These are phyloP conservation scores for Anaeromyces robustus DNA, from an alignment of 192 early-diverging fungal species.

Conservation along the genomic window DNA sequence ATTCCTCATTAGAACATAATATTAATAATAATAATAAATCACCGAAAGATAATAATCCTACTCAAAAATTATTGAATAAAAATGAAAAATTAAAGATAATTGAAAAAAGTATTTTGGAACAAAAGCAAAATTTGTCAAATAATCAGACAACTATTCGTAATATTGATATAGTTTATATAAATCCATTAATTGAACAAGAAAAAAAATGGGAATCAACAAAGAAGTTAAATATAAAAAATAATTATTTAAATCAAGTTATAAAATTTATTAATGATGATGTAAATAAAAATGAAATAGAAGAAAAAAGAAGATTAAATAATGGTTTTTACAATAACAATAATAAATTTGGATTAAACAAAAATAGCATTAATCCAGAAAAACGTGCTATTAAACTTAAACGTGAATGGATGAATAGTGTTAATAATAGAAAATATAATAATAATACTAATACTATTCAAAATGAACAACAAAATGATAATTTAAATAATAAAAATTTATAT, in stretches of 20 bases:
- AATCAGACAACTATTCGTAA: not conserved
- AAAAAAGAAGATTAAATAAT: too few relatives aligned
- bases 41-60: too few relatives aligned
- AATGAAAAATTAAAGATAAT: not conserved
- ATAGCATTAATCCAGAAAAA: not conserved
- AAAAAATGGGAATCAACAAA: not conserved
- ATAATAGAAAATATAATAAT: not conserved
- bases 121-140: not conserved
- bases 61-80: too few relatives aligned
- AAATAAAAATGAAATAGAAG: not conserved
- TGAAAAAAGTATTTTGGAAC: not conserved
- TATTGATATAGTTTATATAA: not conserved
- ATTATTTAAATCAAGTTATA: not conserved
- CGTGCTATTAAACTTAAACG: not conserved
- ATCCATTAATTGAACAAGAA: not conserved
- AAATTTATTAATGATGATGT: not conserved
- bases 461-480: too few relatives aligned
- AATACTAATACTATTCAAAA: too few relatives aligned
- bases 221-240: not conserved
- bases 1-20: too few relatives aligned
- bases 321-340: too few relatives aligned
- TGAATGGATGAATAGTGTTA: not conserved
- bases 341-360: not conserved
- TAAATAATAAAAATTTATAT: too few relatives aligned
- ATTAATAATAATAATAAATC: too few relatives aligned